These are phyloP conservation scores for Citeromyces hawaiiensis DNA, from an alignment of 1,139 yeast species.

Conservation along the genomic window DNA sequence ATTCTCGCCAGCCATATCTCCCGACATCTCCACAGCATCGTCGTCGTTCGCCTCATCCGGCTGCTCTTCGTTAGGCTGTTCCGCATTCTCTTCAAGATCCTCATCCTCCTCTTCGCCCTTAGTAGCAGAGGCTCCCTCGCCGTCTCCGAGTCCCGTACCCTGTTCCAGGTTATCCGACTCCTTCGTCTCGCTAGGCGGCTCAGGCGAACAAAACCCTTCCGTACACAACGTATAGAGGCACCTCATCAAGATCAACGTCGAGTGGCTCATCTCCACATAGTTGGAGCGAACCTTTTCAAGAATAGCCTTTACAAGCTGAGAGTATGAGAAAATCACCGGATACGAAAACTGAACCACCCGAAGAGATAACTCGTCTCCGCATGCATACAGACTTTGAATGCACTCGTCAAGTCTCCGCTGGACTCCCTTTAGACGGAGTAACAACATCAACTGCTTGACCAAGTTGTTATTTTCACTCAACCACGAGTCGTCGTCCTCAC, in stretches of 20 bases:
- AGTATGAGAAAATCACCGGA: slow-evolving; percentile 46
- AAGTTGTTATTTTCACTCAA: background rate
- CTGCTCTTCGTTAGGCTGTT: slow-evolving; percentile 67
- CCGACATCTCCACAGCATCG: slow-evolving; percentile 83
- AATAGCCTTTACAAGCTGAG: slow-evolving; percentile 26
- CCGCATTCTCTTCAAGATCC: slow-evolving; percentile 81
- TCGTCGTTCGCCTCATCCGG: slow-evolving; percentile 43
- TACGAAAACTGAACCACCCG: slow-evolving; percentile 38
- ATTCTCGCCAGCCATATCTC: slow-evolving; percentile 90
- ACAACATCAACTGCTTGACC: background rate
- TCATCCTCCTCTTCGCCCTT: slow-evolving; percentile 90
- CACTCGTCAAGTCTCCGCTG: background rate
- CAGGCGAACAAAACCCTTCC: slow-evolving; percentile 93
- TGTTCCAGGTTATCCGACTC: slow-evolving; percentile 52
- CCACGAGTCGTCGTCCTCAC: background rate
- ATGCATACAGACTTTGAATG: background rate
- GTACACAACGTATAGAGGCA: slow-evolving; percentile 49
- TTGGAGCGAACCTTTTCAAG: slow-evolving; percentile 27
- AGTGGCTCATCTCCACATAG: slow-evolving; percentile 41
- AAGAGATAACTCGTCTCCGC: slow-evolving; percentile 8
- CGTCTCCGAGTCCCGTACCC: slow-evolving; percentile 98
- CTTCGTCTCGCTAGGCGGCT: slow-evolving; percentile 57
- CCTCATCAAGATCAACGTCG: slow-evolving; percentile 46
- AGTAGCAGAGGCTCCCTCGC: slow-evolving; percentile 76
- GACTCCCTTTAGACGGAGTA: background rate